These are phyloP conservation scores for Agaricus bisporus DNA, from an alignment of 768 basidiomycete species.

Conservation along the genomic window DNA sequence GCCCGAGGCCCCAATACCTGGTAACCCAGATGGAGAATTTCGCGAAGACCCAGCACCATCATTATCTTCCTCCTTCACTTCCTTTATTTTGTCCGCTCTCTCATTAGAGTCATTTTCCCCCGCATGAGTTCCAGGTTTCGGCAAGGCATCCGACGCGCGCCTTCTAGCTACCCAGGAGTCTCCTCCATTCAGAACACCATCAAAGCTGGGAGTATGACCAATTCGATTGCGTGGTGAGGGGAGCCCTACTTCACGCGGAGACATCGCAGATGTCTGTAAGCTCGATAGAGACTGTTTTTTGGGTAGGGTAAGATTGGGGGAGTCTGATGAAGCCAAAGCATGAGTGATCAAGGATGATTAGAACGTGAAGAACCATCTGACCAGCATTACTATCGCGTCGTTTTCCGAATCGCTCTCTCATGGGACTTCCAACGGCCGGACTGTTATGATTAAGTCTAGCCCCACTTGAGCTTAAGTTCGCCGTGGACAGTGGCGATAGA, in stretches of 20 bases:
- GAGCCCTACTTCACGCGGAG: constrained; percentile 53
- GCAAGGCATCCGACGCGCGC: constrained; percentile 50
- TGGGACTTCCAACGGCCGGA: constrained; percentile 42
- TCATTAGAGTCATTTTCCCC: constrained; percentile 30
- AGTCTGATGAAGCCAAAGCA: constrained; percentile 38
- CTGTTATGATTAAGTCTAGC: constrained; percentile 48
- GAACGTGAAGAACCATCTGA: constrained; percentile 21
- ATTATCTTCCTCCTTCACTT: constrained; percentile 48
- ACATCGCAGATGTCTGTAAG: constrained; percentile 44
- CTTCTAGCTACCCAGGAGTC: constrained; percentile 67
- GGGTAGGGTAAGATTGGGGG: constrained; percentile 44
- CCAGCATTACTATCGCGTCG: constrained; percentile 65
- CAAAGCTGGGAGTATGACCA: constrained; percentile 55
- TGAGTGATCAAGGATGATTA: constrained; percentile 13
- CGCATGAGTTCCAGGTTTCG: constrained; percentile 27
- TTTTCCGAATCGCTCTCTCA: constrained; percentile 65
- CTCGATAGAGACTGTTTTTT: constrained; percentile 68
- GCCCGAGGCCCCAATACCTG: not conserved
- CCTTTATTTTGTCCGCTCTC: constrained; percentile 46
- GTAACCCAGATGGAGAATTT: constrained; percentile 3
- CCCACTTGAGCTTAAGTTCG: constrained; percentile 45
- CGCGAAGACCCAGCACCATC: constrained; percentile 11
- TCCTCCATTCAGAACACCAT: constrained; percentile 62
- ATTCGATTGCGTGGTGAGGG: constrained; percentile 66
- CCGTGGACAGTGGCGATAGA: constrained; percentile 51